These are phyloP conservation scores for Neofusicoccum sp. DNA, from an alignment of 2,329 filamentous ascomycete genomes.

Conservation along the genomic window DNA sequence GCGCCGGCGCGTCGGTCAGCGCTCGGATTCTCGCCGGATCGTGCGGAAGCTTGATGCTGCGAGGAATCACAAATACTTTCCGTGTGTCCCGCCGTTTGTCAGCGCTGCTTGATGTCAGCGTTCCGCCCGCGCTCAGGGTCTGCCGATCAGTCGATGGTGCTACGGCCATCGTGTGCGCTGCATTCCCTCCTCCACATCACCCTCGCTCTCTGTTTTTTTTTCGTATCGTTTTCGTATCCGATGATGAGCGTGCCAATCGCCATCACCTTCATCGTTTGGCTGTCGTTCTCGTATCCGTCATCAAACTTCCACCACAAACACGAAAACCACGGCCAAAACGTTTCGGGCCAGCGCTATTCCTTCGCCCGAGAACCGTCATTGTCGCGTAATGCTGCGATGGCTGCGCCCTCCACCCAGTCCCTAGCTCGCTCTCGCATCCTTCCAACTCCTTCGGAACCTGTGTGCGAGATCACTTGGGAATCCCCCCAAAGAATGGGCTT, in stretches of 20 bases:
- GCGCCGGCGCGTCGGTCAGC: background rate
- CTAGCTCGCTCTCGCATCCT: no score
- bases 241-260: background rate
- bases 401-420: no score
- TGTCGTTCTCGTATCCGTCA: background rate
- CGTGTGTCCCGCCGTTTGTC: background rate
- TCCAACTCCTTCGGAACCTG: no score
- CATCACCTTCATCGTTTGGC: background rate
- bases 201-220: background rate
- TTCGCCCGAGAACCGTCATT: background rate
- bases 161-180: background rate
- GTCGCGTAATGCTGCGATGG: no score
- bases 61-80: background rate
- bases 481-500: background rate
- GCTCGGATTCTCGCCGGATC: background rate
- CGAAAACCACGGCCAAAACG: background rate
- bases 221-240: background rate
- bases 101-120: background rate
- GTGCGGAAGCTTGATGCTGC: slow-evolving; percentile 4
- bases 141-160: background rate
- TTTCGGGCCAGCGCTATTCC: background rate
- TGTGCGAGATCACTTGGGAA: background rate
- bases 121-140: background rate
- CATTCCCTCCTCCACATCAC: no score
- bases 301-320: background rate